Evolutionary conservation across 208 protist genomes (phyloP), one percentile per base, ranked within the genome.

Genomic region (Crithidia expoeki): DNA sequence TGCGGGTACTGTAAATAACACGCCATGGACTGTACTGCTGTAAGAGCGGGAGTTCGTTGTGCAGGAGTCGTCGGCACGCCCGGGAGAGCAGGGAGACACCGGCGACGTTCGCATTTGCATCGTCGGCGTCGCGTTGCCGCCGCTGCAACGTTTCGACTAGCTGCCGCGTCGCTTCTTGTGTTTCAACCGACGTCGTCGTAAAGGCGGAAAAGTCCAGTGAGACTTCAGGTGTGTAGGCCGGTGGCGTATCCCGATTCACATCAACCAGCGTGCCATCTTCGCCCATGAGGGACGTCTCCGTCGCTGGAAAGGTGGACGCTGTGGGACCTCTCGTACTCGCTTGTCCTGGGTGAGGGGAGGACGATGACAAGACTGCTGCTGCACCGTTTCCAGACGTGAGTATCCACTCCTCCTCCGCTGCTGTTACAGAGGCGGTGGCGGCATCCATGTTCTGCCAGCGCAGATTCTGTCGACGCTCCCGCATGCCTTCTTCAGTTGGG

Each of bases 201-300:
- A 94, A 94, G 78, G 80, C 77, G 7, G 85, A 86, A 52, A 89
- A 88, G 61, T 94, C 89, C 56, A 94, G 71, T 4, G 58, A 53
- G 38, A 94, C 56, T 0, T 74, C 66, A 0, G 85, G 86, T 0
- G 75, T 71, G 61, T 88, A 92, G 47, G 38, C 47, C 3, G 84
- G 68, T 7, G 74, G 57, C 25, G 72, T 36, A 47, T 79, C 73
- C 71, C 77, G 81, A 7, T 55, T 27, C 44, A 86, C 69, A 23
- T 61, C 58, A 21, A 76, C 47, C 21, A 25, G 23, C 6, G 33
- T 52, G 7, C 27, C 51, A 23, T 57, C 51, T 3, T 12, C 53
- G 32, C 44, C 44, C 17, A n/a, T 66, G 34, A 42, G 25, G 38
- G 51, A 58, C 42, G 74, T 56, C 28, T 72, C 36, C 30, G 44